phyloP scores from a whole-genome alignment of 148 eudicot genomes.

The Suaeda aralocaspica region DNA sequence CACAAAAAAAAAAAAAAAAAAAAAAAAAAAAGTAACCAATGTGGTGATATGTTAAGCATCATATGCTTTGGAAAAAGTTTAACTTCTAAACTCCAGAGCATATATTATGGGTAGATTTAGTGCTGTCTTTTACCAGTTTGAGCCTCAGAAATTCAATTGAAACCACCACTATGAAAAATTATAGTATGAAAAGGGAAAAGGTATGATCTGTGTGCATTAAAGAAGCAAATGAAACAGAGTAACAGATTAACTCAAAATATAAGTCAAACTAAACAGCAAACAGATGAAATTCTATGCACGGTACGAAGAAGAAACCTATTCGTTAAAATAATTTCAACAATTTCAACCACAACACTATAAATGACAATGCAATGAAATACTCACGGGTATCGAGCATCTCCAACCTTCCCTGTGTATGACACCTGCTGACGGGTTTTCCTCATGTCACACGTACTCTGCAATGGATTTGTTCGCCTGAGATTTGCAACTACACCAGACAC shows the following conservation, averaged over 20 bases:
- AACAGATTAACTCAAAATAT: background rate
- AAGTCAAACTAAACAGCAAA: background rate
- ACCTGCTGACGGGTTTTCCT: constrained; percentile 89
- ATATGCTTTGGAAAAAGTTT: too few species aligned
- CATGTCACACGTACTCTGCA: constrained; percentile 79
- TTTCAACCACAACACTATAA: constrained; percentile 1
- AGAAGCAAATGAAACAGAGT: background rate
- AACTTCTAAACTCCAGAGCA: background rate
- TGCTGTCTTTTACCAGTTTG: background rate
- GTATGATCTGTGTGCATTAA: background rate
- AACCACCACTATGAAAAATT: background rate
- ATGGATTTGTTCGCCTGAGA: constrained; percentile 82
- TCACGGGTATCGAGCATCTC: constrained; percentile 99
- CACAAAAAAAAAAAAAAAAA: background rate
- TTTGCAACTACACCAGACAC: constrained; percentile 79
- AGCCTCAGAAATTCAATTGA: background rate
- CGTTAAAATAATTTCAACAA: background rate
- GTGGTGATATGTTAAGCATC: too few species aligned
- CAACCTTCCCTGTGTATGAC: constrained; percentile 79
- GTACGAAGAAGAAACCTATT: background rate
- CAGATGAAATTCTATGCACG: background rate
- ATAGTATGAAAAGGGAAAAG: background rate
- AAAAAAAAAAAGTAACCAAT: background rate
- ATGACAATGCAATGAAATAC: constrained; percentile 25
- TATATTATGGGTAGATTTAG: background rate